A percentile compares a stretch with the other conserved stretches of the same genome.
Conservation (phyloP, 1,139 yeast genomes). For the Protomyces gravidus region DNA sequence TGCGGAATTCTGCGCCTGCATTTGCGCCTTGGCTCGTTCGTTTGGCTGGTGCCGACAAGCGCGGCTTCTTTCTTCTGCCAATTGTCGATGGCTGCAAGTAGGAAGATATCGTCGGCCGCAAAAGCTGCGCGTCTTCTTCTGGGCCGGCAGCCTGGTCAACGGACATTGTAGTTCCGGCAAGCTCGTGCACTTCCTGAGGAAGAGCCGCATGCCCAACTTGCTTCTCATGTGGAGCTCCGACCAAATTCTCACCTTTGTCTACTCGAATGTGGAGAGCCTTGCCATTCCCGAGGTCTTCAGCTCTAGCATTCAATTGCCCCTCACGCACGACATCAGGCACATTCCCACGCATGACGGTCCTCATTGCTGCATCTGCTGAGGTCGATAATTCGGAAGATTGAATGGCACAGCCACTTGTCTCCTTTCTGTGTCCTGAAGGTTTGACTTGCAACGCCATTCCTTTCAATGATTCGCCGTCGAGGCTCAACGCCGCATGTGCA, state of each 20-base stretch:
- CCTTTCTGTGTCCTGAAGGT: background rate
- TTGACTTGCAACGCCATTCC: slow-evolving; percentile 31
- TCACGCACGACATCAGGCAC: slow-evolving; percentile 37
- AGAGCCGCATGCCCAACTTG: slow-evolving; percentile 59
- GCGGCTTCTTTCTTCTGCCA: slow-evolving; percentile 5
- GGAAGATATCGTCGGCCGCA: slow-evolving; percentile 4
- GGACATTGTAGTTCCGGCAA: slow-evolving; percentile 44
- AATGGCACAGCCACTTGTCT: too few relatives aligned
- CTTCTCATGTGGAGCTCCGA: too few relatives aligned
- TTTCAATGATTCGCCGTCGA: slow-evolving; percentile 3
- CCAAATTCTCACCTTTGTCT: too few relatives aligned
- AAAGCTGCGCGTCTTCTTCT: too few relatives aligned
- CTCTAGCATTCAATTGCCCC: slow-evolving; percentile 38
- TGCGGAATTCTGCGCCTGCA: too few relatives aligned
- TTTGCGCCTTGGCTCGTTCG: too few relatives aligned
- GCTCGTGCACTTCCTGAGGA: slow-evolving; percentile 46
- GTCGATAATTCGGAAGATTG: too few relatives aligned
- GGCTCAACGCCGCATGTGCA: slow-evolving; percentile 2
- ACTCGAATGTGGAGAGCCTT: too few relatives aligned
- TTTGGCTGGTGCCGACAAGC: too few relatives aligned
- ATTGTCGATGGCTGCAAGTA: background rate
- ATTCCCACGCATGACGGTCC: too few relatives aligned
- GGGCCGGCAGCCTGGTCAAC: slow-evolving; percentile 44
- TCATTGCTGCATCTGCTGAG: too few relatives aligned
- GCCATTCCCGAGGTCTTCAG: too few relatives aligned